Evolutionary conservation across 345 rosid genomes (phyloP), one percentile per base, ranked within the genome.

Genomic region (Sonneratia caseolaris): DNA sequence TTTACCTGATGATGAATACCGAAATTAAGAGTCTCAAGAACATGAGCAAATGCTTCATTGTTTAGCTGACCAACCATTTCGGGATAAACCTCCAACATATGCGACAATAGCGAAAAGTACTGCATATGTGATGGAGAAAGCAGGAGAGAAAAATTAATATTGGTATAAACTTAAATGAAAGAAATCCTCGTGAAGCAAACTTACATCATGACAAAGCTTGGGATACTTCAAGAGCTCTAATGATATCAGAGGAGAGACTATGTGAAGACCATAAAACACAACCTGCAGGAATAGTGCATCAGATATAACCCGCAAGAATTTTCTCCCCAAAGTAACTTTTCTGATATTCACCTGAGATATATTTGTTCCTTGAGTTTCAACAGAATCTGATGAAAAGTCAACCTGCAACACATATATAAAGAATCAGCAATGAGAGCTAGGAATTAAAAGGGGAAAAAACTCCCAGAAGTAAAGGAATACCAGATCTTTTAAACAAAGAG

Each of bases 141-240:
- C 68, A 72, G 42, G 49, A 14, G 38, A 72, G 37, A 22, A 51
- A 32, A 55, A 22, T 72, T 77, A 76, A 82, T 75, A 61, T 76
- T 72, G 47, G 35, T 5, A 51, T 45, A 15, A 42, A 45, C 66
- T 47, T 73, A 32, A 72, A 7, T 5, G 35, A 35, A 42, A 53
- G 40, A 42, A 11, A 74, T 68, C 59, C 42, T 8, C 6, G 49
- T 59, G 48, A 48, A 32, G 42, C 73, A 57, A 35, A 68, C 98
- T 90, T 88, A 90, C 99, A 75, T 95, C 99, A 71, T 83, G 88
- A 82, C 98, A 95, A 79, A 95, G 98, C 83, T 95, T 95, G 65
- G 99, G 99, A 82, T 87, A 95, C 82, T 95, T 95, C 84, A 95
- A 86, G 74, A 95, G 87, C 75, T 92, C 98, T 88, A 88, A 77